These are phyloP conservation scores for Fusarium zealandicum DNA, from an alignment of 2,329 filamentous ascomycete species.

Conservation along the genomic window DNA sequence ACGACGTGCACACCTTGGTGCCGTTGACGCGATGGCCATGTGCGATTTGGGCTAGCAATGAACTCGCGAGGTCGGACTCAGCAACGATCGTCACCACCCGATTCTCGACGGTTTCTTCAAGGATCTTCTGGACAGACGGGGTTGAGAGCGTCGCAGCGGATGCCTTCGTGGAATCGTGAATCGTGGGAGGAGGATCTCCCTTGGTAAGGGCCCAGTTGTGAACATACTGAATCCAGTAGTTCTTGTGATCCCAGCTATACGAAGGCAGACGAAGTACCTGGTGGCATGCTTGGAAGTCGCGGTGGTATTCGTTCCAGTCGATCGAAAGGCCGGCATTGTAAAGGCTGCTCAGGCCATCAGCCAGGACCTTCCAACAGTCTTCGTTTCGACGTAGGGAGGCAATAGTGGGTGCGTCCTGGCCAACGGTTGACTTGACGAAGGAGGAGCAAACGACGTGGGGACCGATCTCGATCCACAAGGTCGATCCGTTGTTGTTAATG, in stretches of 20 bases:
- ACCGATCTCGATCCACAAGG: conserved; percentile 4
- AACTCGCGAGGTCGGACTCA: conserved; percentile 66
- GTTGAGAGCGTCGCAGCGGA: conserved; percentile 60
- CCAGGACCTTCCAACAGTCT: not conserved
- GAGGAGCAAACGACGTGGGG: conserved; percentile 4
- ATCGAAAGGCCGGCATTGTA: conserved; percentile 1
- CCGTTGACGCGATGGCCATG: conserved; percentile 74
- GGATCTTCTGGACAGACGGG: conserved; percentile 23
- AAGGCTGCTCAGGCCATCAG: not conserved
- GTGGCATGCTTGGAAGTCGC: conserved; percentile 50
- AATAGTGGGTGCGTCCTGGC: not conserved
- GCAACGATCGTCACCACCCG: conserved; percentile 66
- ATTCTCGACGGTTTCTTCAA: conserved; percentile 58
- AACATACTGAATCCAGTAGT: conserved; percentile 68
- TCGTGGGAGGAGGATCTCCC: conserved; percentile 50
- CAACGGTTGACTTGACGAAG: not conserved
- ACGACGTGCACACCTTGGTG: conserved; percentile 55
- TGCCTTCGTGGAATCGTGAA: not conserved
- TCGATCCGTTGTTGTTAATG: not conserved
- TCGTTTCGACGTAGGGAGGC: not conserved
- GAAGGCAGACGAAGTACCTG: conserved; percentile 69
- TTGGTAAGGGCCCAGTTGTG: conserved; percentile 76
- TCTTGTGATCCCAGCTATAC: conserved; percentile 75
- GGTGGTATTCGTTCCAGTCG: conserved; percentile 64
- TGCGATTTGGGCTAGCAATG: not conserved